Conservation (phyloP, 2,329 filamentous ascomycete species). For the Calonectria pseudoturangicola region DNA sequence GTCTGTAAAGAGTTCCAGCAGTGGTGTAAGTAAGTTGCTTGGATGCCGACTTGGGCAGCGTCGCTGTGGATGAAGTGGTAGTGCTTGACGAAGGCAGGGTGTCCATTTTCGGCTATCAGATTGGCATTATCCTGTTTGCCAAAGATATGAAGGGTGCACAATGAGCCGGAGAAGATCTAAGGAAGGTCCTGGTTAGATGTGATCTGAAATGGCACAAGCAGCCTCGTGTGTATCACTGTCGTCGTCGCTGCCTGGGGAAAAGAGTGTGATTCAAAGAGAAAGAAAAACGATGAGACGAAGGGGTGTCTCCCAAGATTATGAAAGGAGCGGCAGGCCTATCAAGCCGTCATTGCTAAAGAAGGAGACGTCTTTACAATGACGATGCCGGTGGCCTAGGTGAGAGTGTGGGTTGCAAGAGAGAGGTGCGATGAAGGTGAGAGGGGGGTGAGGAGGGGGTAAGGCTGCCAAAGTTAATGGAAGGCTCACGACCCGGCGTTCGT, state of each 20-base stretch:
- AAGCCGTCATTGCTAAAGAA: slow-evolving; percentile 41
- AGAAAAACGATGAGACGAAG: slow-evolving; percentile 27
- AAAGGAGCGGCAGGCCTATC: slow-evolving; percentile 44
- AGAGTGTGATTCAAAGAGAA: slow-evolving; percentile 39
- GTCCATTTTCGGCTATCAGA: slow-evolving; percentile 56
- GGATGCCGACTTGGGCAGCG: slow-evolving; percentile 49
- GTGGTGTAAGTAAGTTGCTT: slow-evolving; percentile 71
- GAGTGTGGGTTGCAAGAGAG: slow-evolving; percentile 25
- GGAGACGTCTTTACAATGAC: slow-evolving; percentile 24
- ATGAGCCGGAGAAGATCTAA: slow-evolving; percentile 46
- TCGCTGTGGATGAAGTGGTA: slow-evolving; percentile 48
- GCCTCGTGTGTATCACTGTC: slow-evolving; percentile 32
- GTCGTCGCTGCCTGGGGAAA: slow-evolving; percentile 29
- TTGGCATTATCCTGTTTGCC: slow-evolving; percentile 46
- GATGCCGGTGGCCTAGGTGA: slow-evolving; percentile 20
- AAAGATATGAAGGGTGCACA: slow-evolving; percentile 43
- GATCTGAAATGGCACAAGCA: slow-evolving; percentile 42
- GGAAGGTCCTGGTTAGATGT: slow-evolving; percentile 58
- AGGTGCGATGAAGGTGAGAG: slow-evolving; percentile 35
- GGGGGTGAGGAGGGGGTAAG: slow-evolving; percentile 9
- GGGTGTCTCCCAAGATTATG: slow-evolving; percentile 33
- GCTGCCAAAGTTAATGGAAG: slow-evolving; percentile 22
- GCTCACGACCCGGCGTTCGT: neutral
- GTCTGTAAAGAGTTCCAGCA: slow-evolving; percentile 74
- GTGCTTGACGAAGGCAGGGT: slow-evolving; percentile 52